Percentiles rank a stretch among this genome's conserved stretches.
Conservation (phyloP, 2,329 filamentous ascomycete genomes). For the Phaeosphaeriaceae sp. region DNA sequence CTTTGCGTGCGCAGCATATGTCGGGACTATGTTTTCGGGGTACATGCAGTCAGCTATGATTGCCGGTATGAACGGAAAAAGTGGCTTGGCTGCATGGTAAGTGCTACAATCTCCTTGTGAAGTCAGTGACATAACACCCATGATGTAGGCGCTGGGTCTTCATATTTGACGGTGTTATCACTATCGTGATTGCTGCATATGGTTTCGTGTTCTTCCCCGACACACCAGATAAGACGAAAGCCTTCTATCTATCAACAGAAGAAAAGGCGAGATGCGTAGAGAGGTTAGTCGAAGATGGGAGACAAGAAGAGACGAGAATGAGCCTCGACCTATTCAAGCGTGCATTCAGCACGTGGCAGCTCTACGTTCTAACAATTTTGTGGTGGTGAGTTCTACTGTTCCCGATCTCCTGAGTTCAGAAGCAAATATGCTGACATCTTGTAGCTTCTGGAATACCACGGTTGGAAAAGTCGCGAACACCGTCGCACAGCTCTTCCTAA, state of each 20-base stretch:
- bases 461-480: constrained; percentile 2
- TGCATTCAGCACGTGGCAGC: constrained; percentile 53
- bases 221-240: constrained; percentile 12
- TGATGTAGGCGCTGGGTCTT: constrained; percentile 21
- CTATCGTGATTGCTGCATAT: constrained; percentile 11
- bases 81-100: constrained; percentile 8
- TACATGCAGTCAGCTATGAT: constrained; percentile 18
- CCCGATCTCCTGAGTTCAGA: constrained; percentile 33
- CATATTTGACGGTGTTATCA: constrained; percentile 15
- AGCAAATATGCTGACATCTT: constrained; percentile 42
- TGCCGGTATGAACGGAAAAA: constrained; percentile 8
- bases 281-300: constrained; percentile 10
- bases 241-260: constrained; percentile 7
- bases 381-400: constrained; percentile 40
- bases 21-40: constrained; percentile 24
- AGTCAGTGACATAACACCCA: neutral
- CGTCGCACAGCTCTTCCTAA: constrained; percentile 2
- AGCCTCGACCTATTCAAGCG: constrained; percentile 43
- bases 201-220: constrained; percentile 13
- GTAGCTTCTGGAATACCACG: constrained; percentile 2
- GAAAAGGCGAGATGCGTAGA: constrained; percentile 10
- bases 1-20: constrained; percentile 16
- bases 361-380: constrained; percentile 52
- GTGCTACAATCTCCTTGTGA: neutral
- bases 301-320: constrained; percentile 37